Evolutionary conservation across 192 early-diverging fungal species (phyloP).

Genomic region (Backusella mclennaniae): DNA sequence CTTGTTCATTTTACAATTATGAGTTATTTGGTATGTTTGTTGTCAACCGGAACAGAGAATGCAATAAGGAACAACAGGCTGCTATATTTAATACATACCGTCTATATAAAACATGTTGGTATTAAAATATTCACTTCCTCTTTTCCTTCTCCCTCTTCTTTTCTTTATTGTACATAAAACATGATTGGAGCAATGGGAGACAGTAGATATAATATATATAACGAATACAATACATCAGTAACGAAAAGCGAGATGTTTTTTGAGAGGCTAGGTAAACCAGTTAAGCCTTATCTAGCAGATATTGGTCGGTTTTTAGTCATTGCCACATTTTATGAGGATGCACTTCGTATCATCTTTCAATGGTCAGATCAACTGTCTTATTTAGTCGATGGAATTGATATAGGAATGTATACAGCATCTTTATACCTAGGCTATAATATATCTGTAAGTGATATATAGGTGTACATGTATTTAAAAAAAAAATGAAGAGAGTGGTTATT

Average conservation of each 20-base stretch:
- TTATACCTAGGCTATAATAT: constrained; percentile 83
- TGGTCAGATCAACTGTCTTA: constrained; percentile 89
- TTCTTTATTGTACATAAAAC: not conserved
- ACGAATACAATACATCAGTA: not conserved
- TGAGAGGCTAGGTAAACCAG: constrained; percentile 64
- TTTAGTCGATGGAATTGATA: constrained; percentile 75
- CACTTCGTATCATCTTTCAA: constrained; percentile 82
- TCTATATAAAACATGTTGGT: not conserved
- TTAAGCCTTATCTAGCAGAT: constrained; percentile 88
- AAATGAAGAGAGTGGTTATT: not conserved
- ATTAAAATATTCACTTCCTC: not conserved
- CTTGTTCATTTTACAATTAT: not conserved
- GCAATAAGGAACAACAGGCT: not conserved
- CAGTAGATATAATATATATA: not conserved
- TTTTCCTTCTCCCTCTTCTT: not conserved
- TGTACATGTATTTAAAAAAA: not conserved
- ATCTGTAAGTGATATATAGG: constrained; percentile 42
- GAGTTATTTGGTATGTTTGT: not conserved
- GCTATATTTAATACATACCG: too few relatives aligned
- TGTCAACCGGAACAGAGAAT: not conserved
- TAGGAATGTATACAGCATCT: constrained; percentile 76
- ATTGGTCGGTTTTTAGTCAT: constrained; percentile 90
- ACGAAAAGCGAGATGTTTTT: constrained; percentile 27
- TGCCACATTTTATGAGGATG: constrained; percentile 93
- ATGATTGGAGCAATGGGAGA: not conserved